Evolutionary conservation across 805 yeast species (phyloP).

Genomic region (Candida hungchunana): DNA sequence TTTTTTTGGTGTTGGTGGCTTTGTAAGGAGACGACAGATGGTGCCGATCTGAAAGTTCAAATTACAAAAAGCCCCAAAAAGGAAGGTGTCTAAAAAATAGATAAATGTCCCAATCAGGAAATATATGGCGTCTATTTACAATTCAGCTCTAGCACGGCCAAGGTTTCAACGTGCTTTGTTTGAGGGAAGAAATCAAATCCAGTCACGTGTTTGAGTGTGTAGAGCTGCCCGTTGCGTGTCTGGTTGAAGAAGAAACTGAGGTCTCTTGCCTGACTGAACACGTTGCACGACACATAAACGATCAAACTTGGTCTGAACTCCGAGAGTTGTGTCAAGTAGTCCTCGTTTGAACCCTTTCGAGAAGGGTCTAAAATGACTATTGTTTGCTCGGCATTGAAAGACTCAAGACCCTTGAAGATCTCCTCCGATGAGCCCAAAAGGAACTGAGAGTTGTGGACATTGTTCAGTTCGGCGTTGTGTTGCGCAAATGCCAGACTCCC

Average conservation of each 20-base stretch:
- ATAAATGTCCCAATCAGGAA: too few relatives aligned
- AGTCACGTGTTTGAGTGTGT: conserved; percentile 68
- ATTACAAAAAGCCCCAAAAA: too few relatives aligned
- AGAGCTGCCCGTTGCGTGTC: conserved; percentile 55
- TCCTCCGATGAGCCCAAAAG: conserved; percentile 89
- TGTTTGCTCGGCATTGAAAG: conserved; percentile 61
- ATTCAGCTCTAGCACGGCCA: conserved; percentile 53
- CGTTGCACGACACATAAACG: conserved; percentile 92
- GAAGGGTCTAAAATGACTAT: conserved; percentile 94
- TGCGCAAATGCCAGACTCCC: conserved; percentile 85
- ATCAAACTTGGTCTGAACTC: conserved; percentile 76
- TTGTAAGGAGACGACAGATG: too few relatives aligned
- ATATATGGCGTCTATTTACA: too few relatives aligned
- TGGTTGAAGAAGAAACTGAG: conserved; percentile 69
- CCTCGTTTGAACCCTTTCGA: conserved; percentile 89
- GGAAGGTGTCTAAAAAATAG: too few relatives aligned
- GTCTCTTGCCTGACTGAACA: conserved; percentile 97
- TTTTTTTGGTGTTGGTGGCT: too few relatives aligned
- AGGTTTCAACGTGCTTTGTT: conserved; percentile 86
- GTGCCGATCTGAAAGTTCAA: too few relatives aligned
- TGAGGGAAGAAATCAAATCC: conserved; percentile 97
- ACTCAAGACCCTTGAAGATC: conserved; percentile 58
- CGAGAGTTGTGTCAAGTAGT: conserved; percentile 79
- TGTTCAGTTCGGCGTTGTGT: conserved; percentile 69
- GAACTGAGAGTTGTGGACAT: conserved; percentile 69